Evolutionary conservation across 495 filamentous ascomycete genomes (phyloP), one percentile per base, ranked within the genome.

Genomic region (Aspergillus hancockii): DNA sequence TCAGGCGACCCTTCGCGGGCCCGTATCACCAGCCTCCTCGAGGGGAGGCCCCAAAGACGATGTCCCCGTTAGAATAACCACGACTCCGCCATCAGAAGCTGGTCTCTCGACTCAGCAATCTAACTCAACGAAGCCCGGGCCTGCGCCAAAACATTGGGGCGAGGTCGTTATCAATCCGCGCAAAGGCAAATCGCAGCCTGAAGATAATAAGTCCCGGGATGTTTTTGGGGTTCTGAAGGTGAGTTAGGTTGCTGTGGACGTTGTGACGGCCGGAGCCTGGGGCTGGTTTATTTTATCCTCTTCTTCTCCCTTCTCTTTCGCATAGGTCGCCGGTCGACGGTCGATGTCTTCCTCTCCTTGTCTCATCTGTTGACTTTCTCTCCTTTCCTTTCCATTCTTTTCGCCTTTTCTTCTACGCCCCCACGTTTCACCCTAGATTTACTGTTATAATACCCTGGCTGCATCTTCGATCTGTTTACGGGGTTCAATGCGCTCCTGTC

Each of bases 161-260:
- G 77, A 80, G 60, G 77, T 80, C 2, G 71, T 80, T 8, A 68
- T 80, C 49, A 78, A 78, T 41, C 69, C 77, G 21, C 70, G 69
- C 49, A 76, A 75, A 58, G 63, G 62, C 54, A 76, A 73, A 58
- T 67, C 70, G 50, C 70, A 67, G 23, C 45, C 64, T 2, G 64
- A 67, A 18, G 60, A 59, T 12, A 52, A 63, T 13, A 57, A 52
- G 22, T 55, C 53, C 25, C 70, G 68, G 6, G 77, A 80, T 62
- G 74, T 80, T n/a, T 80, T 80, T 58, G 77, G 72, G 6, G 77
- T 80, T 30, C 62, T 80, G 60, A 75, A 75, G 52, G 75, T 80
- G 75, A 64, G 65, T 32, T 6, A 28, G 36, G 25, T 40, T 46
- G 40, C 7, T 19, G 16, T 23, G 25, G 13, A 61, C 34, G 51